Base-by-base conservation (phyloP, 345 rosid genomes). In the Dimocarpus longan region DNA sequence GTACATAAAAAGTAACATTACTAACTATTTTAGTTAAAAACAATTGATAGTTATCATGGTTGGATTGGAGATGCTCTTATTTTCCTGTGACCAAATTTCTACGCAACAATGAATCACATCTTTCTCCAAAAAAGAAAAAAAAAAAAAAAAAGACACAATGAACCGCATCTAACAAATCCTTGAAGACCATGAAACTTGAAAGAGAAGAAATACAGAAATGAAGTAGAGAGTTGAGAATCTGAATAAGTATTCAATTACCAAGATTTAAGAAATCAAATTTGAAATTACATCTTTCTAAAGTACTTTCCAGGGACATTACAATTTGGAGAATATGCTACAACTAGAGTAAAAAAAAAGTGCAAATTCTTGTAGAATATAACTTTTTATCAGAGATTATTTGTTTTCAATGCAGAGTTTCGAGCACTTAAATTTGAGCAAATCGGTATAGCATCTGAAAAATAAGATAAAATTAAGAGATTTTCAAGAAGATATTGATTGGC, bases 261-360 rank as follows among this genome's bases (percentile, higher is more conserved):
- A 4, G 50, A 66, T 75, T 50, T 28, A 19, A 64, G 15, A 66
- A 28, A 75, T 66, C 32, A 65, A 48, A 75, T 75, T 9, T 19
- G 19, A 48, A 18, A 63, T 48, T 65, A 11, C 78, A 32, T 22
- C 21, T 69, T 8, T 43, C 5, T 44, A 69, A 69, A n/a, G 1
- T 56, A n/a, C 4, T 18, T 50, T 50, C 19, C 56, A 4, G 3
- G 56, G 56, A 1, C 56, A 50, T 50, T 50, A 50, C 56, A 42
- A 67, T 18, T 40, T 66, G 76, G 73, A 69, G 75, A 83, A 83
- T 80, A 72, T 75, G 79, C 56, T 80, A 60, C 44, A 63, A 67
- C 18, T 18, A n/a, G 19, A 24, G 15, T 21, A 12, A 21, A 59
- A 60, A 70, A 37, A 46, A 7, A 78, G 64, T 24, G 62, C 64